These are phyloP conservation scores for Coemansia sp. DNA, from an alignment of 192 early-diverging fungal species.

Conservation along the genomic window DNA sequence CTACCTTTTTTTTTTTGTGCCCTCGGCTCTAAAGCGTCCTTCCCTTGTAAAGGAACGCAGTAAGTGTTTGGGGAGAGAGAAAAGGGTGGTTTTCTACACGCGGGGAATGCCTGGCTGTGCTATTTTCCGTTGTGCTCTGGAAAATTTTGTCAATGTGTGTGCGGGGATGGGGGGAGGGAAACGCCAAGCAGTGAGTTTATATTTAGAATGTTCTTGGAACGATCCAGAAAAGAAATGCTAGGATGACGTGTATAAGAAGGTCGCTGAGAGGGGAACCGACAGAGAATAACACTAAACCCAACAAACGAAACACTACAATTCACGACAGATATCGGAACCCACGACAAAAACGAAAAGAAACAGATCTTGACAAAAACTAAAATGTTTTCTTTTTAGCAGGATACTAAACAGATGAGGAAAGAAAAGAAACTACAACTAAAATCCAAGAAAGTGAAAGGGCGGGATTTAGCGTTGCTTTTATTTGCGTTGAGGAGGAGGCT, in stretches of 20 bases:
- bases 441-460: neutral
- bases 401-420: neutral
- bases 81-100: neutral
- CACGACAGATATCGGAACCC: neutral
- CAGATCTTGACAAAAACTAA: neutral
- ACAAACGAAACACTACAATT: neutral
- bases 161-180: neutral
- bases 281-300: neutral
- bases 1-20: neutral
- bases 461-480: neutral
- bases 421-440: neutral
- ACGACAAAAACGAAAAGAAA: neutral
- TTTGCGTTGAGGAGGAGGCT: neutral
- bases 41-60: neutral
- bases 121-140: neutral
- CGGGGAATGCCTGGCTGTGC: slow-evolving; percentile 4
- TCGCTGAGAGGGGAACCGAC: neutral
- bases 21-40: neutral
- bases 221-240: neutral
- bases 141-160: neutral
- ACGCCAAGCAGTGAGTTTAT: neutral
- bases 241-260: too few species aligned
- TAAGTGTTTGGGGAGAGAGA: neutral
- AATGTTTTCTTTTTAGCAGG: neutral
- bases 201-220: neutral